phyloP scores from a whole-genome alignment of 2,329 filamentous ascomycete genomes.

The Penicillium sp. region DNA sequence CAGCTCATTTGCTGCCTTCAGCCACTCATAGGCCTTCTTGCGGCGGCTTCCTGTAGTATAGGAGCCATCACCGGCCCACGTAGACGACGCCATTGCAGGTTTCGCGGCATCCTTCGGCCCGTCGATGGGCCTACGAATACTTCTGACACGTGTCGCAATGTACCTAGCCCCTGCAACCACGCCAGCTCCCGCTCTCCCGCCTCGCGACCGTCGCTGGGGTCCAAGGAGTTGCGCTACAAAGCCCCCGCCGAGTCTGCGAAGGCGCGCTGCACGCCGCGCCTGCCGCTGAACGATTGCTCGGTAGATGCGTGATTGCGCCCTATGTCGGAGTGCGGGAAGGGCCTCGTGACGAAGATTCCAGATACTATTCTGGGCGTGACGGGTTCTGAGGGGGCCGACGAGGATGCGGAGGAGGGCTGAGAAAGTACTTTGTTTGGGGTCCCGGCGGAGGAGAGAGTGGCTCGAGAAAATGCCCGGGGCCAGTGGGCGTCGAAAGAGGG shows the following conservation, averaged over 20 bases:
- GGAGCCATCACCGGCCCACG: slow-evolving; percentile 27
- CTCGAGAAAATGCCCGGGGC: slow-evolving; percentile 10
- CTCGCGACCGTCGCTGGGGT: slow-evolving; percentile 21
- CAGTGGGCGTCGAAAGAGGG: slow-evolving; percentile 13
- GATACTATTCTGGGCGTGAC: slow-evolving; percentile 65
- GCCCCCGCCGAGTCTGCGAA: slow-evolving; percentile 33
- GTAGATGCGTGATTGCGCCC: slow-evolving; percentile 75
- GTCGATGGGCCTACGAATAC: slow-evolving; percentile 15
- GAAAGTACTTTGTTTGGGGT: slow-evolving; percentile 26
- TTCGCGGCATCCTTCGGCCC: slow-evolving; percentile 15
- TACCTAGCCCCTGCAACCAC: not conserved
- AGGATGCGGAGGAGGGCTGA: slow-evolving; percentile 56
- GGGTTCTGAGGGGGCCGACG: slow-evolving; percentile 66
- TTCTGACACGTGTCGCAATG: slow-evolving; percentile 10
- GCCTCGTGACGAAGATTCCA: slow-evolving; percentile 72
- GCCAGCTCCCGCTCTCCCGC: slow-evolving; percentile 7
- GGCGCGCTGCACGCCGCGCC: slow-evolving; percentile 50
- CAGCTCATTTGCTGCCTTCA: slow-evolving; percentile 71
- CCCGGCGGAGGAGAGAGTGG: slow-evolving; percentile 9
- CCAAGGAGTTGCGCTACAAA: slow-evolving; percentile 28
- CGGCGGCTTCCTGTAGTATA: slow-evolving; percentile 68
- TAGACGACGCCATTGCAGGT: slow-evolving; percentile 26
- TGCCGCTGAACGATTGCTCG: slow-evolving; percentile 68
- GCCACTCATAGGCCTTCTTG: slow-evolving; percentile 72
- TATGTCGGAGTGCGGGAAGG: slow-evolving; percentile 68